Evolutionary conservation across 345 rosid species (phyloP).

Genomic region (Eucalyptus pauciflora): DNA sequence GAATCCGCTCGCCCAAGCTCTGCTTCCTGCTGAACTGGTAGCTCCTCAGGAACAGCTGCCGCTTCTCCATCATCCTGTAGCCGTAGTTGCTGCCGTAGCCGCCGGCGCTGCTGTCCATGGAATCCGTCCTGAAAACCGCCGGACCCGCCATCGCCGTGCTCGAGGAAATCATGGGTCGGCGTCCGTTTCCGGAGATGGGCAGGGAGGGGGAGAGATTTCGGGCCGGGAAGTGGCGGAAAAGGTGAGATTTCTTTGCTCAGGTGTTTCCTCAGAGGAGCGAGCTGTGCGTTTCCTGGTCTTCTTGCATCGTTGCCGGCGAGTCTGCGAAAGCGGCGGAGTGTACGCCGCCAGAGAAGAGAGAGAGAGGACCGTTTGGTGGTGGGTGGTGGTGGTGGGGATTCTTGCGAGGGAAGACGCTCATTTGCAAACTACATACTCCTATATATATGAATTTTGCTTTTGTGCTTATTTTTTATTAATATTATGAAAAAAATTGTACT

Average conservation of each 20-base stretch:
- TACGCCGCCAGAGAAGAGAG: background rate
- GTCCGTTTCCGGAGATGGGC: background rate
- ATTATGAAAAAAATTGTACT: fast-evolving
- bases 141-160: background rate
- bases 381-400: background rate
- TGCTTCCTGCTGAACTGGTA: constrained; percentile 65
- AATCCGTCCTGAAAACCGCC: background rate
- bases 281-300: background rate
- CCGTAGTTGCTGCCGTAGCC: background rate
- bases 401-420: background rate
- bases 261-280: background rate
- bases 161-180: background rate
- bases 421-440: background rate
- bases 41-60: constrained; percentile 69
- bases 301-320: background rate
- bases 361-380: background rate
- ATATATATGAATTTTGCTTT: background rate
- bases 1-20: constrained; percentile 39
- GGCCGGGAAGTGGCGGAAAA: background rate
- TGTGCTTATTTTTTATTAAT: background rate
- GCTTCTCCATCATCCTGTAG: constrained; percentile 47
- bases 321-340: background rate
- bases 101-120: background rate
- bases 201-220: background rate
- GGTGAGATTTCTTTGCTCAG: background rate